Percentiles rank a stretch among this genome's conserved stretches.
Conservation (phyloP, 768 basidiomycete species). For the Brasilioporus rufonigricans region DNA sequence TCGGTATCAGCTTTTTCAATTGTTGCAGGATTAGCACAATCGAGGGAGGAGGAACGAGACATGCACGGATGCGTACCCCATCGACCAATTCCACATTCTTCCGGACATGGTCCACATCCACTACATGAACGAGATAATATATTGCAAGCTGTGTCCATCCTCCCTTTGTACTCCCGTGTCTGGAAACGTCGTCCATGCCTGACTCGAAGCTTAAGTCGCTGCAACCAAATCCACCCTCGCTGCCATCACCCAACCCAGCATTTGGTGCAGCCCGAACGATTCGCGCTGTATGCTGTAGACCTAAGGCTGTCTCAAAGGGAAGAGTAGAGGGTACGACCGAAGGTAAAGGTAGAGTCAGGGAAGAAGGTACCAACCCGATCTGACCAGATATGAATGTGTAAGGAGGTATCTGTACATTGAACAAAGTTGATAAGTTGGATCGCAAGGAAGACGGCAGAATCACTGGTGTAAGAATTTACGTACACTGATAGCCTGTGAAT, state of each 20-base stretch:
- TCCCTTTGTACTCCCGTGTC: constrained; percentile 20
- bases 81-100: constrained; percentile 32
- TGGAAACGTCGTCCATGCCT: constrained; percentile 35
- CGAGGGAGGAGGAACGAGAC: background rate
- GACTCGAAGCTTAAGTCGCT: constrained; percentile 11
- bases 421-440: background rate
- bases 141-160: constrained; percentile 64
- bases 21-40: background rate
- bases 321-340: constrained; percentile 34
- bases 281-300: constrained; percentile 76
- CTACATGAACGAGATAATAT: constrained; percentile 61
- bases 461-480: constrained; percentile 23
- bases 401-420: constrained; percentile 55
- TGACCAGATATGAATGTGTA: constrained; percentile 92
- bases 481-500: constrained; percentile 90
- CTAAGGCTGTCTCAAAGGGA: constrained; percentile 65
- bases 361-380: constrained; percentile 83
- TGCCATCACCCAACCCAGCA: constrained; percentile 34
- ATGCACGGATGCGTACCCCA: constrained; percentile 23
- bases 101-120: constrained; percentile 41
- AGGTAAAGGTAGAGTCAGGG: constrained; percentile 63
- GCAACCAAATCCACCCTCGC: constrained; percentile 25
- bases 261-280: constrained; percentile 57
- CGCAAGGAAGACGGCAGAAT: background rate
- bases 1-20: constrained; percentile 30